phyloP scores from a whole-genome alignment of 2,329 filamentous ascomycete genomes.

The Calonectria pteridis region DNA sequence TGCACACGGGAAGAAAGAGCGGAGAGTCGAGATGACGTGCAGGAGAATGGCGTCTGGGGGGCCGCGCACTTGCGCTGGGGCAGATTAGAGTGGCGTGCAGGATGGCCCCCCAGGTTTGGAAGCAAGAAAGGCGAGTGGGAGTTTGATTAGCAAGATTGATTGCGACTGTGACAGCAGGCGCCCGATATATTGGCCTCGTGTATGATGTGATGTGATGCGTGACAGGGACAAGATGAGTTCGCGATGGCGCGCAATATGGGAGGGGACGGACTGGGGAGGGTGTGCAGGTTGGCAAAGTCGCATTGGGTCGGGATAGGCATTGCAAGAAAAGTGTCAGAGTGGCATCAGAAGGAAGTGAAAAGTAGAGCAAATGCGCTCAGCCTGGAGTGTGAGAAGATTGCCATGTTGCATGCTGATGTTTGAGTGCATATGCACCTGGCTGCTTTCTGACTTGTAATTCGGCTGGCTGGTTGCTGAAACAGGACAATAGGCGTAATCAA shows the following conservation, averaged over 20 bases:
- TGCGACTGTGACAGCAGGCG: neutral
- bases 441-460: neutral
- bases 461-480: neutral
- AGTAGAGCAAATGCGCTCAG: neutral
- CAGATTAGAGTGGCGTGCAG: neutral
- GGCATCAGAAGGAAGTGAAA: neutral
- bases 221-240: slow-evolving; percentile 2
- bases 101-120: neutral
- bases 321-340: neutral
- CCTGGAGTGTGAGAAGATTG: neutral
- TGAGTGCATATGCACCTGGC: slow-evolving; percentile 4
- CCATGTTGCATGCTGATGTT: slow-evolving; percentile 3
- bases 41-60: neutral
- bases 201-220: too few species aligned
- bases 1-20: neutral
- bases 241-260: neutral
- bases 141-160: slow-evolving; percentile 4
- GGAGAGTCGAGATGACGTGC: neutral
- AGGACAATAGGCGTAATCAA: neutral
- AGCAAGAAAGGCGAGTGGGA: neutral
- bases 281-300: neutral
- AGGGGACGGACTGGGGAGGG: neutral
- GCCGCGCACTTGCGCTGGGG: neutral
- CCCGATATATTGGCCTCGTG: neutral
- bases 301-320: neutral